Base-by-base conservation (phyloP, 257 asterid species). In the Nicotiana attenuata region DNA sequence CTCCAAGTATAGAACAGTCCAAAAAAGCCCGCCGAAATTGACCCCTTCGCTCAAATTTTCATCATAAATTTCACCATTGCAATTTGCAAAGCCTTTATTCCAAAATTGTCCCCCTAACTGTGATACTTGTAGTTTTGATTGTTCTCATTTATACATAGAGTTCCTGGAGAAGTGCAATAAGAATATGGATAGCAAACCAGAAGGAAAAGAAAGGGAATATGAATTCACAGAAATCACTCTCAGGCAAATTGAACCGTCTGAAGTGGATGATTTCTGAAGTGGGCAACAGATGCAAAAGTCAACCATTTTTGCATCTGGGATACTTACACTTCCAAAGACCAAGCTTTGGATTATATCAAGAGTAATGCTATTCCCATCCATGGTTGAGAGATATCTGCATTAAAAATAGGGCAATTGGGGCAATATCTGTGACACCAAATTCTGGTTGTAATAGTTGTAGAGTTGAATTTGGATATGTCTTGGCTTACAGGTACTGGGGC, bases 231-330 rank as follows among this genome's bases (percentile, higher is more conserved):
- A 26, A 26, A 26, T 26, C 55, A 87, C 83, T 65, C 81, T 90
- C 1, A 85, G 95, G 63, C 82, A 77, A 1, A 63, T 90, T 26
- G 75, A 84, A 55, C 47, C 78, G 1, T 85, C 91, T 0, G 91
- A 92, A 65, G 61, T 68, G 7, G 93, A 91, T 81, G 90, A 88
- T 83, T 83, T 91, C 87, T 26, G 28, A 26, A 26, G 28, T 92
- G 96, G 93, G 90, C 83, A 15, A 61, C 86, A 16, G 94, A 91
- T 82, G 94, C 88, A 7, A 87, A 83, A 69, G 96, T 92, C 7
- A 83, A 80, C 64, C 78, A 76, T 11, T 90, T 77, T 80, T 89
- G 92, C 85, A 5, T 15, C 2, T 91, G 95, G 93, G 93, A 91
- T 5, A 81, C 92, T 1, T 90, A 86, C 83, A 87, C 89, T 55